phyloP scores from a whole-genome alignment of 2,329 filamentous ascomycete species.

The Fusarium sororula region DNA sequence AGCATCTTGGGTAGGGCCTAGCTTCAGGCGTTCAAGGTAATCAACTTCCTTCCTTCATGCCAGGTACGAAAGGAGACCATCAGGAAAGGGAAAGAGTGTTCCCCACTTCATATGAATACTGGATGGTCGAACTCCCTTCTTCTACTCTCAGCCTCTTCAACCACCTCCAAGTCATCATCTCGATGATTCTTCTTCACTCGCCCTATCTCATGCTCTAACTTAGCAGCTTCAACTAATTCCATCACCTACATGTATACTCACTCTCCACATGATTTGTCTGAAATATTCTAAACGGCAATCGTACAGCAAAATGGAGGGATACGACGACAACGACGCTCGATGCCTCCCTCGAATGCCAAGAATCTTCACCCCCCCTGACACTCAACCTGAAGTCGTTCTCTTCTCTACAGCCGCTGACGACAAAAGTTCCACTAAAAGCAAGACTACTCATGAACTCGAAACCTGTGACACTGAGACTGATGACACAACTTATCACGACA shows the following conservation, averaged over 20 bases:
- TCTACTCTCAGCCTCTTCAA: neutral
- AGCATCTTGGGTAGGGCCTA: neutral
- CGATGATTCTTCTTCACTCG: neutral
- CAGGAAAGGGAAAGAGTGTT: neutral
- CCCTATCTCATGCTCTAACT: neutral
- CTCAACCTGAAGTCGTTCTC: constrained; percentile 16
- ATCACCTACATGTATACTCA: constrained; percentile 8
- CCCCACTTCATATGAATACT: neutral
- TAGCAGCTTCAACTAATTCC: neutral
- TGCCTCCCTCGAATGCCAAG: constrained; percentile 35
- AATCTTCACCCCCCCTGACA: constrained; percentile 14
- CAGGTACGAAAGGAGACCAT: neutral
- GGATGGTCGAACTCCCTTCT: neutral
- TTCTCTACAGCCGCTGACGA: neutral
- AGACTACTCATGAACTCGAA: neutral
- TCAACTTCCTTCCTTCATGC: neutral
- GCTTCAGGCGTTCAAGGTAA: neutral
- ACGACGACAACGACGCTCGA: constrained; percentile 11
- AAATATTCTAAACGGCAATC: neutral
- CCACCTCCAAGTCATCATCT: neutral
- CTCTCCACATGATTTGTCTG: neutral
- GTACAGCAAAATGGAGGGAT: constrained; percentile 30
- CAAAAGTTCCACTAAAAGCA: neutral
- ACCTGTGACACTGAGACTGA: neutral
- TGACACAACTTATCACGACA: neutral